Evolutionary conservation across 2,329 filamentous ascomycete species (phyloP).

Genomic region (Falciphora oryzae): DNA sequence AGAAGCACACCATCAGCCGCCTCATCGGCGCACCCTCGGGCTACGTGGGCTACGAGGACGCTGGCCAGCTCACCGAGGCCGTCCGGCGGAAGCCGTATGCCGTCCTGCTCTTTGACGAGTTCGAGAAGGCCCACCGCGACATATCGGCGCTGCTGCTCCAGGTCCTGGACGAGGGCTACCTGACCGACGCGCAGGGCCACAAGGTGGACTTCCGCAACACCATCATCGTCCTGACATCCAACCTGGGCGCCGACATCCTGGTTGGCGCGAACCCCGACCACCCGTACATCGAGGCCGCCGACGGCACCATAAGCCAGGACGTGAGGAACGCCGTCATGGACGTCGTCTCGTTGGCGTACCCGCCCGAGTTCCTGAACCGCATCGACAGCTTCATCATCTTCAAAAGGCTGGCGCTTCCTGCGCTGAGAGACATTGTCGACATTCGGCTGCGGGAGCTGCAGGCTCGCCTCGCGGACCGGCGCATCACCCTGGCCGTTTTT

Average conservation of each 20-base stretch:
- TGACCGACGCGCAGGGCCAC: constrained; percentile 92
- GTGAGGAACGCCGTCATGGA: constrained; percentile 83
- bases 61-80: constrained; percentile 91
- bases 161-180: constrained; percentile 91
- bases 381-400: constrained; percentile 98
- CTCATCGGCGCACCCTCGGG: constrained; percentile 90
- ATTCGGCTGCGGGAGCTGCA: constrained; percentile 86
- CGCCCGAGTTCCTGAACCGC: constrained; percentile 93
- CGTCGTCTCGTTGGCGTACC: constrained; percentile 67
- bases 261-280: constrained; percentile 66
- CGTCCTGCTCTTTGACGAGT: constrained; percentile 92
- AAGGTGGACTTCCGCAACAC: constrained; percentile 97
- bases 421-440: constrained; percentile 87
- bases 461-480: constrained; percentile 71
- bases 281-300: constrained; percentile 54
- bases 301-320: constrained; percentile 65
- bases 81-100: constrained; percentile 93
- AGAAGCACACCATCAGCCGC: constrained; percentile 91
- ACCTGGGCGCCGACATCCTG: constrained; percentile 87
- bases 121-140: constrained; percentile 94
- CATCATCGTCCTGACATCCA: constrained; percentile 92
- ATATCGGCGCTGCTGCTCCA: constrained; percentile 89
- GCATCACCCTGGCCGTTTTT: constrained; percentile 70
- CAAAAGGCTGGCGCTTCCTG: constrained; percentile 71
- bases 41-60: constrained; percentile 95